These are phyloP conservation scores for Lathyrus aphaca DNA, from an alignment of 306 rosid genomes.

Conservation along the genomic window DNA sequence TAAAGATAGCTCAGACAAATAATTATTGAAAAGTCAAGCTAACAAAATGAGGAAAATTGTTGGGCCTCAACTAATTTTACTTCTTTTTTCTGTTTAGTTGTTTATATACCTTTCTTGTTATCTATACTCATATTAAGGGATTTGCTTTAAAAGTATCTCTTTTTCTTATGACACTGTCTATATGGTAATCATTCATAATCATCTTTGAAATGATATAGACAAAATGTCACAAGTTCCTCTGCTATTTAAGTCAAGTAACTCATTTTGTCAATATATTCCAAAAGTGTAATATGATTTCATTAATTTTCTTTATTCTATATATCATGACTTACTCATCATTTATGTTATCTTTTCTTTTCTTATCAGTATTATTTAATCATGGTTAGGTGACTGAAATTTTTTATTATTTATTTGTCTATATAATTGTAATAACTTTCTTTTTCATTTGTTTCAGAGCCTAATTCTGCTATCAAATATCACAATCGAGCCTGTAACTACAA, in stretches of 20 bases:
- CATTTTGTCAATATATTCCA: slow-evolving; percentile 26
- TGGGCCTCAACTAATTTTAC: slow-evolving; percentile 33
- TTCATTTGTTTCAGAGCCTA: slow-evolving; percentile 21
- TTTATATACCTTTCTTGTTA: slow-evolving; percentile 21
- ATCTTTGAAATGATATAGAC: slow-evolving; percentile 18
- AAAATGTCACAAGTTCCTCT: slow-evolving; percentile 27
- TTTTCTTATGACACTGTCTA: slow-evolving; percentile 18
- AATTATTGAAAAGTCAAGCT: slow-evolving; percentile 30
- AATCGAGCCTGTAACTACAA: slow-evolving; percentile 11
- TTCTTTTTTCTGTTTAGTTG: slow-evolving; percentile 18
- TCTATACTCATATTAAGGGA: slow-evolving; percentile 18
- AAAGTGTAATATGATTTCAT: slow-evolving; percentile 10
- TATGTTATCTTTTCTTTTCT: slow-evolving; percentile 14
- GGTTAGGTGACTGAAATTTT: slow-evolving; percentile 11
- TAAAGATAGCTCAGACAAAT: slow-evolving; percentile 30
- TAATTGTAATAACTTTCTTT: slow-evolving; percentile 16
- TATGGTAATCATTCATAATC: slow-evolving; percentile 26
- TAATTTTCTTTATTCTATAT: slow-evolving; percentile 12
- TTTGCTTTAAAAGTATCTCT: slow-evolving; percentile 20
- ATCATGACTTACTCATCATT: slow-evolving; percentile 16
- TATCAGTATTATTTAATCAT: slow-evolving; percentile 13
- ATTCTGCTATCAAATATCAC: slow-evolving; percentile 29
- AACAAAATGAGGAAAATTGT: slow-evolving; percentile 15
- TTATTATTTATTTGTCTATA: slow-evolving; percentile 23
- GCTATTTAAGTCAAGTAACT: slow-evolving; percentile 23